Evolutionary conservation across 192 early-diverging fungal genomes (phyloP).

Genomic region (Endogone sp.): DNA sequence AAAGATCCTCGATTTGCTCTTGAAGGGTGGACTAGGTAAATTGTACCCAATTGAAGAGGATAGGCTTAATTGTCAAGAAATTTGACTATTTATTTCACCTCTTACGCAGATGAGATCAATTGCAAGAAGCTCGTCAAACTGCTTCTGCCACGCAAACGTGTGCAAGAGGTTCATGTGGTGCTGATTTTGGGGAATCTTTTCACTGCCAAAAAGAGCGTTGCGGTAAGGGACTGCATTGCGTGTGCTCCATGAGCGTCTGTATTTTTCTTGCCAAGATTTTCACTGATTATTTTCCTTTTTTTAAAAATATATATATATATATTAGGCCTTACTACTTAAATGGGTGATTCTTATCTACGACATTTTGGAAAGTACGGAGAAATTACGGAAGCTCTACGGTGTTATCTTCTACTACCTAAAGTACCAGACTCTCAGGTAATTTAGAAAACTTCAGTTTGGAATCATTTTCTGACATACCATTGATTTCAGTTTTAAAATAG

Average conservation of each 20-base stretch:
- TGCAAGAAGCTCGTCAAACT: slow-evolving; percentile 29
- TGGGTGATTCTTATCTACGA: slow-evolving; percentile 49
- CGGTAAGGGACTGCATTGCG: not conserved
- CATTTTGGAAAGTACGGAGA: slow-evolving; percentile 36
- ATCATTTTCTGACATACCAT: not conserved
- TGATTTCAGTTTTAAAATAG: not conserved
- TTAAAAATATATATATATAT: too few species aligned
- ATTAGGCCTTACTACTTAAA: slow-evolving; percentile 33
- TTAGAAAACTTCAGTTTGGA: too few species aligned
- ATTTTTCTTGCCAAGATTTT: not conserved
- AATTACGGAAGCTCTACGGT: slow-evolving; percentile 40
- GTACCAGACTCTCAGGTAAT: slow-evolving; percentile 39
- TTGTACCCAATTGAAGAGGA: too few species aligned
- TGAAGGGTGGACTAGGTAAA: slow-evolving; percentile 30
- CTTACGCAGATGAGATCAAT: slow-evolving; percentile 24
- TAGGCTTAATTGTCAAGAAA: too few species aligned
- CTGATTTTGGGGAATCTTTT: slow-evolving; percentile 23
- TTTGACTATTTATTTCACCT: too few species aligned
- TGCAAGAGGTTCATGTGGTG: slow-evolving; percentile 25
- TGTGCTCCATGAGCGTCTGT: not conserved
- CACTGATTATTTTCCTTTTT: not conserved
- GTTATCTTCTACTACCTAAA: slow-evolving; percentile 48
- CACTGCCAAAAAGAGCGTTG: not conserved
- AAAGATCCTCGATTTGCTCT: slow-evolving; percentile 26
- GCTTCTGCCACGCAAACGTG: slow-evolving; percentile 29